Evolutionary conservation across 306 rosid genomes (phyloP).

Genomic region (Pachyrhizus erosus): DNA sequence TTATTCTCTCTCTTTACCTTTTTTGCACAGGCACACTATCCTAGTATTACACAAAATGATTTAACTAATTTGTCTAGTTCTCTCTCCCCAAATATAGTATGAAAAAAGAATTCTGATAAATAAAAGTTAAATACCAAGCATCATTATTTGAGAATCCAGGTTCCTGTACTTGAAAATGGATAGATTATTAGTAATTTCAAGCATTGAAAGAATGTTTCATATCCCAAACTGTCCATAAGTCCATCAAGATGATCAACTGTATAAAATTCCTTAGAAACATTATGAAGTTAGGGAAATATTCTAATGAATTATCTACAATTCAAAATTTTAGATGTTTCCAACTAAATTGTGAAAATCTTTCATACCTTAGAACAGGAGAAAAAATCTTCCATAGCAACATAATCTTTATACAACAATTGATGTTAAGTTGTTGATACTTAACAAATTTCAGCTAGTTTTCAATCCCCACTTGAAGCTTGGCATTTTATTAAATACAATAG

Average conservation of each 20-base stretch:
- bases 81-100: constrained; percentile 4
- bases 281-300: not conserved
- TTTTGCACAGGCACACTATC: too few relatives aligned
- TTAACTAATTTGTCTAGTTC: constrained; percentile 19
- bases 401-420: too few relatives aligned
- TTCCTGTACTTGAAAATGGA: constrained; percentile 21
- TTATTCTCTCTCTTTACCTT: too few relatives aligned
- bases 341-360: too few relatives aligned
- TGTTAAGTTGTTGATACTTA: constrained; percentile 8
- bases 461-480: not conserved
- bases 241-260: constrained; percentile 32
- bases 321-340: too few relatives aligned
- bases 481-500: not conserved
- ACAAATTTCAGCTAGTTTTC: not conserved
- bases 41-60: constrained; percentile 19
- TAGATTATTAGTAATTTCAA: constrained; percentile 22
- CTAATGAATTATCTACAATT: not conserved
- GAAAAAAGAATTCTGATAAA: not conserved
- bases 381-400: too few relatives aligned
- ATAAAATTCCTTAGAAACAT: constrained; percentile 30
- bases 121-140: constrained; percentile 20
- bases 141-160: constrained; percentile 10
- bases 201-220: constrained; percentile 28
- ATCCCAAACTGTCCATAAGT: constrained; percentile 32
- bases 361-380: too few relatives aligned